Conservation (phyloP, 2,329 filamentous ascomycete species). For the Aspergillus caelatus region DNA sequence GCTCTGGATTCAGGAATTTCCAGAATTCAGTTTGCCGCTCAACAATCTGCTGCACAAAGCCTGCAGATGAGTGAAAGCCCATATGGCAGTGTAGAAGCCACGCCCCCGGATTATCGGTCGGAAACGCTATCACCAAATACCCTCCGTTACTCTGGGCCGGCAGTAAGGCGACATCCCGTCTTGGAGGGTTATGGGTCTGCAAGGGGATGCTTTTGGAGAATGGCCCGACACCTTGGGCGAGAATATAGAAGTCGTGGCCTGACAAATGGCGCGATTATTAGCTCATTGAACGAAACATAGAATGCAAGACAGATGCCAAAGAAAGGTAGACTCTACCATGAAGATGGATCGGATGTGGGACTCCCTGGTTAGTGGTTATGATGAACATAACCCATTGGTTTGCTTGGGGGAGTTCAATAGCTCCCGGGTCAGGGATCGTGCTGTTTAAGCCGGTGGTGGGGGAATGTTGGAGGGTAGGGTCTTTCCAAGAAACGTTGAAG, state of each 20-base stretch:
- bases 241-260: conserved; percentile 69
- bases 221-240: conserved; percentile 52
- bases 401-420: background rate
- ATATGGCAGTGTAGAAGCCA: conserved; percentile 16
- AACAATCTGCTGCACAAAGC: conserved; percentile 6
- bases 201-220: conserved; percentile 28
- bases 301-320: too few relatives aligned
- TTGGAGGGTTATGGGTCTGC: conserved; percentile 11
- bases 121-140: conserved; percentile 8
- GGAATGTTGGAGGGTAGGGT: background rate
- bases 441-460: background rate
- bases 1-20: background rate
- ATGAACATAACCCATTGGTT: conserved; percentile 32
- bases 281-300: background rate
- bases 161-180: conserved; percentile 5
- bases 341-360: conserved; percentile 65
- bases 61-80: background rate
- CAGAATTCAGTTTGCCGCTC: background rate
- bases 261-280: background rate
- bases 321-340: conserved; percentile 48
- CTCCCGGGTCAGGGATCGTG: background rate
- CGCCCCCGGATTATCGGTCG: conserved; percentile 7
- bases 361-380: conserved; percentile 24
- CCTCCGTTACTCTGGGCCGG: background rate
- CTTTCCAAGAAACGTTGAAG: background rate